Percentiles rank a stretch among this genome's conserved stretches.
These are phyloP conservation scores for Wickerhamomyces canadensis DNA, from an alignment of 805 yeast species.

Conservation along the genomic window DNA sequence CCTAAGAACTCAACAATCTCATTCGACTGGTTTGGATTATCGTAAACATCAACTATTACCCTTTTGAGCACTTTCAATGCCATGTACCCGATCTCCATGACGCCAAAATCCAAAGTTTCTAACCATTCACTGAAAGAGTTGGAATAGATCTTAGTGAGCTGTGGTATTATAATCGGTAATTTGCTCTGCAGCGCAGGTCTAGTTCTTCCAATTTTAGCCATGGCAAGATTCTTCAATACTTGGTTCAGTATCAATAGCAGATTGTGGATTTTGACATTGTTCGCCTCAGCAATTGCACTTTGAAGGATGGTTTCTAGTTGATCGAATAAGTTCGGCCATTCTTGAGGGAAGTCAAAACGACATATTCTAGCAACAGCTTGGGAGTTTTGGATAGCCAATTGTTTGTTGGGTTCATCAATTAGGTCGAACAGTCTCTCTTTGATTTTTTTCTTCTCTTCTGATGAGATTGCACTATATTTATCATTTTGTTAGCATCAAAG, in stretches of 20 bases:
- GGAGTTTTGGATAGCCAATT: conserved; percentile 77
- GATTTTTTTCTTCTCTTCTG: conserved; percentile 68
- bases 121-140: conserved; percentile 63
- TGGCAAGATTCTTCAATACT: conserved; percentile 64
- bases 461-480: conserved; percentile 36
- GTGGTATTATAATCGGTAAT: conserved; percentile 56
- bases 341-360: conserved; percentile 78
- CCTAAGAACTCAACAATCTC: conserved; percentile 58
- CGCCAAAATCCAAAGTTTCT: conserved; percentile 36
- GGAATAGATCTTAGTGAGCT: conserved; percentile 54
- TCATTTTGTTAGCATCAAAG: no score
- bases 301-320: conserved; percentile 44
- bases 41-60: conserved; percentile 70
- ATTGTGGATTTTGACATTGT: conserved; percentile 55
- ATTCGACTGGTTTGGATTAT: conserved; percentile 55
- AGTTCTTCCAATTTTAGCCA: conserved; percentile 80
- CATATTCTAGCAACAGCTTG: conserved; percentile 75
- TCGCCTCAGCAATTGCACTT: conserved; percentile 36
- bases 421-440: conserved; percentile 51
- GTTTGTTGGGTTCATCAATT: conserved; percentile 66
- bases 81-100: conserved; percentile 72
- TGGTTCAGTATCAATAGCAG: conserved; percentile 67
- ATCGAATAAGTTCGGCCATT: conserved; percentile 81
- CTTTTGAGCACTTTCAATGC: conserved; percentile 72
- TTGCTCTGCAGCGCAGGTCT: conserved; percentile 72